phyloP scores from a whole-genome alignment of 2,329 filamentous ascomycete species.

The Ophiognomonia clavigignenti-juglandacearum region DNA sequence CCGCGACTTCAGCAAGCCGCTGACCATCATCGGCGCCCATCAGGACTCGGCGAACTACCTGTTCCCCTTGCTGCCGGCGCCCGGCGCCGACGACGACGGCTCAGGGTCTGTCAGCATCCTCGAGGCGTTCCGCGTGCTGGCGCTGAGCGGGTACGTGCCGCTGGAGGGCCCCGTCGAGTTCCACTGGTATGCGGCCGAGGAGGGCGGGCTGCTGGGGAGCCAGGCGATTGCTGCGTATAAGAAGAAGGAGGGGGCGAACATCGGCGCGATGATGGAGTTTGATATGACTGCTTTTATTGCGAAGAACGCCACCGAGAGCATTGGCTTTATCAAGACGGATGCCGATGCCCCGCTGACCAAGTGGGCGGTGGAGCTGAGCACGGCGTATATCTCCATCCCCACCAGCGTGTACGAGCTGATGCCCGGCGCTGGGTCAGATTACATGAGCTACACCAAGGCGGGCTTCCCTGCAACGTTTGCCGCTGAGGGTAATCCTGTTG shows the following conservation, averaged over 20 bases:
- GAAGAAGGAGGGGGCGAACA: constrained; percentile 52
- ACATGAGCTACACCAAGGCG: constrained; percentile 35
- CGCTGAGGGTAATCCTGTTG: constrained; percentile 31
- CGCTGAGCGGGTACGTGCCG: constrained; percentile 35
- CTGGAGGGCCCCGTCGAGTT: constrained; percentile 56
- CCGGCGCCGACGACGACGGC: constrained; percentile 70
- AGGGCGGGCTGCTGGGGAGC: constrained; percentile 71
- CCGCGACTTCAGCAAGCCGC: constrained; percentile 26
- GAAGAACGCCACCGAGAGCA: constrained; percentile 32
- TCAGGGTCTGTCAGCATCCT: constrained; percentile 70
- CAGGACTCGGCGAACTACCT: constrained; percentile 73
- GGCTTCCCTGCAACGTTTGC: constrained; percentile 35
- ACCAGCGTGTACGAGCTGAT: constrained; percentile 28
- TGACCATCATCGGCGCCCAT: constrained; percentile 61
- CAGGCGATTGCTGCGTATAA: constrained; percentile 67
- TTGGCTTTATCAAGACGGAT: constrained; percentile 33
- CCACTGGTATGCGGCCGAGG: constrained; percentile 81
- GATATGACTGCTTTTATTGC: constrained; percentile 36
- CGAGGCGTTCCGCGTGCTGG: constrained; percentile 64
- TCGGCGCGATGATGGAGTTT: constrained; percentile 70
- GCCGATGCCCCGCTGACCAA: constrained; percentile 31
- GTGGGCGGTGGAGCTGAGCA: constrained; percentile 29
- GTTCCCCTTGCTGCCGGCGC: constrained; percentile 63
- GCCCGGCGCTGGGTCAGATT: constrained; percentile 32
- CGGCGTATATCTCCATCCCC: constrained; percentile 32